Percentiles rank a stretch among this genome's conserved stretches.
phyloP scores from a whole-genome alignment of 176 grass and related monocot genomes.

The Zoysia japonica region DNA sequence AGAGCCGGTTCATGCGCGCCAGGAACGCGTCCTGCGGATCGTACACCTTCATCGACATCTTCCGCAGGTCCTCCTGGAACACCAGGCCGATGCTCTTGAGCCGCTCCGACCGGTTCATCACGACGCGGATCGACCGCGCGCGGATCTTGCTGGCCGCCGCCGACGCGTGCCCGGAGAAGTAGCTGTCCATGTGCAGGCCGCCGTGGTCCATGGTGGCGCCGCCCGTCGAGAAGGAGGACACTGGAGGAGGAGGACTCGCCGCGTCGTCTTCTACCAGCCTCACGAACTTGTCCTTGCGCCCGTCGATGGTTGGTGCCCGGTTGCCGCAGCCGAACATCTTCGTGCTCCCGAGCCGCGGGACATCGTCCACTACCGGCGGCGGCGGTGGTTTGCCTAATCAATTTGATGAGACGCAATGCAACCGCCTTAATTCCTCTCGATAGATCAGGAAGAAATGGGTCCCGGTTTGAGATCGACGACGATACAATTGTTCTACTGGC shows the following conservation, averaged over 20 bases:
- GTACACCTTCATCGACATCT: slow-evolving; percentile 65
- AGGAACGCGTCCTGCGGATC: slow-evolving; percentile 85
- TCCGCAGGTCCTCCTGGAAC: slow-evolving; percentile 74
- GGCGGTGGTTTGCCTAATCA: neutral
- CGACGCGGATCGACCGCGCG: slow-evolving; percentile 38
- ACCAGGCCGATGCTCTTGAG: slow-evolving; percentile 9
- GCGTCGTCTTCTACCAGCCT: slow-evolving; percentile 41
- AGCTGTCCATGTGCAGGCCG: slow-evolving; percentile 37
- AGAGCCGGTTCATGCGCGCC: slow-evolving; percentile 66
- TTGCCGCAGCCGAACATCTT: slow-evolving; percentile 51
- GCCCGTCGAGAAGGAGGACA: no score
- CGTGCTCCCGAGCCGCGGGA: neutral
- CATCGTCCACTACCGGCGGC: neutral
- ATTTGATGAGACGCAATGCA: neutral
- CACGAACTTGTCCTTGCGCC: slow-evolving; percentile 63
- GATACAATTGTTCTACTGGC: neutral
- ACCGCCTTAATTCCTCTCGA: neutral
- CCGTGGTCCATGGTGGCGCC: slow-evolving; percentile 35
- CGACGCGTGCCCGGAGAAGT: slow-evolving; percentile 32
- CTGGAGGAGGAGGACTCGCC: no score
- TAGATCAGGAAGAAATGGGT: neutral
- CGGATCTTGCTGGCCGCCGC: slow-evolving; percentile 25
- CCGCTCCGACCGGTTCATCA: slow-evolving; percentile 39
- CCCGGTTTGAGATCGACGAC: neutral
- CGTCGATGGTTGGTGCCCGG: slow-evolving; percentile 55